Evolutionary conservation across 306 rosid species (phyloP), one percentile per base, ranked within the genome.

Genomic region (Sesbania bispinosa): DNA sequence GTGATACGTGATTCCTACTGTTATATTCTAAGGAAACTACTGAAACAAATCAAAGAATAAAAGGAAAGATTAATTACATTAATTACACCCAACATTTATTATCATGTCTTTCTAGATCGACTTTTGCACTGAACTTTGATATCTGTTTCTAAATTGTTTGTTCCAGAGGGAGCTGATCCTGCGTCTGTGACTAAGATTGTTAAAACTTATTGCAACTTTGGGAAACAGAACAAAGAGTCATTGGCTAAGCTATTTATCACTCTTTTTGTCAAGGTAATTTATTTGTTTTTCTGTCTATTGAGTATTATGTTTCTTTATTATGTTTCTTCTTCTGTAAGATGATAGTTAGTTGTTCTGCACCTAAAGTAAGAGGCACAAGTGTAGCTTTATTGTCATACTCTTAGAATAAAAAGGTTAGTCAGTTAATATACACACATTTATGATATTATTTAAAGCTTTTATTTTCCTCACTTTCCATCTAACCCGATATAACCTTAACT

Each of bases 181-280:
- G 72, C 43, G 4, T 57, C 68, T 55, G 80, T 83, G 71, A 30
- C 46, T 20, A 69, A 51, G 66, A 38, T 14, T 55, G 65, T 54
- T 62, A 16, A 42, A 57, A 80, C 27, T 36, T 73, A 73, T 73
- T 41, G 30, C 13, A 63, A 74, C 78, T 83, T 61, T 50, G 87
- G 87, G 58, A 62, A 77, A 54, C 58, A 26, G 21, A 83, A 83
- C 30, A 30, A 6, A 30, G 78, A 83, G 32, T 67, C 87, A 3
- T 41, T 83, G 82, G 78, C 85, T 58, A 73, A 62, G 68, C 87
- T 83, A 62, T 80, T 83, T 19, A 23, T 80, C 62, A 83, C 80
- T 46, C 78, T 80, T 36, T 69, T 83, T 15, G 72, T 73, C 43
- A 83, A 62, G 87, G 87, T 83, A 76, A 42, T 60, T 46, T 52